phyloP scores from a whole-genome alignment of 768 basidiomycete species.

The Leucosporidium creatinivorum region DNA sequence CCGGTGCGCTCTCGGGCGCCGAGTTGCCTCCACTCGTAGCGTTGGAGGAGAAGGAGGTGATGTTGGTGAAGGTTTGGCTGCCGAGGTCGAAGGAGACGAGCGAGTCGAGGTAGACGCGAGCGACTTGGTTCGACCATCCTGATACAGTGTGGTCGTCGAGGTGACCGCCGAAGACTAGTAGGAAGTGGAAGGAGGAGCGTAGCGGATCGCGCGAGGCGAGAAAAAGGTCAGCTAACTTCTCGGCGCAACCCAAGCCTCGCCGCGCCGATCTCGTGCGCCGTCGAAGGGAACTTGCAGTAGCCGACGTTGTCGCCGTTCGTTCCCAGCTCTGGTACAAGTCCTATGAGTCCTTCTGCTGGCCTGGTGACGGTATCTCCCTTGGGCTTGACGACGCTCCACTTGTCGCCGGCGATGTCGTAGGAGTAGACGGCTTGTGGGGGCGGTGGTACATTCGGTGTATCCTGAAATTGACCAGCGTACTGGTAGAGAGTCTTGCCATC shows the following conservation, averaged over 20 bases:
- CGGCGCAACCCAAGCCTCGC: not conserved
- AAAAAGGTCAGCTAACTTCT: too few relatives aligned
- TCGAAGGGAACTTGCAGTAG: slow-evolving; percentile 11
- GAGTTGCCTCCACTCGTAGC: slow-evolving; percentile 17
- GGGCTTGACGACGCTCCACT: slow-evolving; percentile 11
- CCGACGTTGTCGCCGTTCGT: slow-evolving; percentile 18
- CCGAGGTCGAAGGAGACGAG: slow-evolving; percentile 27
- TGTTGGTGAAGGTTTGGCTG: slow-evolving; percentile 6
- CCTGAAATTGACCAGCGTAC: slow-evolving; percentile 18
- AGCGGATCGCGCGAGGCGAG: too few relatives aligned
- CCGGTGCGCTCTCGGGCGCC: slow-evolving; percentile 13
- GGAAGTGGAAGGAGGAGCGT: too few relatives aligned
- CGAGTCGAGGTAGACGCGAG: slow-evolving; percentile 16
- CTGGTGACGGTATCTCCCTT: slow-evolving; percentile 11
- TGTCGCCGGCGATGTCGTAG: slow-evolving; percentile 13
- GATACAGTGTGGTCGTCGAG: not conserved
- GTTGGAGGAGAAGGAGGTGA: slow-evolving; percentile 15
- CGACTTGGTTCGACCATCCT: slow-evolving; percentile 25
- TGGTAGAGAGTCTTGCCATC: slow-evolving; percentile 24
- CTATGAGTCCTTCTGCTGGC: slow-evolving; percentile 17
- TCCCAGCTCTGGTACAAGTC: slow-evolving; percentile 6
- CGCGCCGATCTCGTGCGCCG: not conserved
- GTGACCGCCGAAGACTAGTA: too few relatives aligned
- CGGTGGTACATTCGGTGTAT: slow-evolving; percentile 14
- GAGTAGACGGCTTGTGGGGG: slow-evolving; percentile 5